phyloP scores from a whole-genome alignment of 805 yeast species.

The Cyberlindnera euphorbiae region DNA sequence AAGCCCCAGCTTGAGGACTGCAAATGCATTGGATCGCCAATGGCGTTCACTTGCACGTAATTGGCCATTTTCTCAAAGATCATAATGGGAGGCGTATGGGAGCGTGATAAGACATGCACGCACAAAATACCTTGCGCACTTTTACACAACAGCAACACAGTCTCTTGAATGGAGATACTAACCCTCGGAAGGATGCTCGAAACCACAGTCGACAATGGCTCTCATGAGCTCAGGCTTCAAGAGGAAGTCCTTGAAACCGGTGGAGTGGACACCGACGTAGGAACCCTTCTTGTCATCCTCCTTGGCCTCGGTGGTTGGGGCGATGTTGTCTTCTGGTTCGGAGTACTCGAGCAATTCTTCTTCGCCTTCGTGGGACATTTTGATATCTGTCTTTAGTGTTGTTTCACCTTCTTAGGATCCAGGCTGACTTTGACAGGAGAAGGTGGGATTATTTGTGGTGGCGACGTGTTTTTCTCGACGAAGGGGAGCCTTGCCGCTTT shows the following conservation, averaged over 20 bases:
- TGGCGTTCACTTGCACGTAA: no score
- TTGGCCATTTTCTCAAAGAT: no score
- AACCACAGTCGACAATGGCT: constrained; percentile 98
- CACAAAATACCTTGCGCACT: no score
- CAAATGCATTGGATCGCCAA: no score
- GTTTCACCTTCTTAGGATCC: no score
- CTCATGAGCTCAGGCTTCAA: constrained; percentile 94
- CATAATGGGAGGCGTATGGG: no score
- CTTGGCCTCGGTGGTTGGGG: constrained; percentile 36
- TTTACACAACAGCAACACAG: constrained; percentile 3
- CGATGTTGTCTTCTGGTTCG: constrained; percentile 83
- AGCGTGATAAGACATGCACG: no score
- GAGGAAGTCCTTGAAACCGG: constrained; percentile 96
- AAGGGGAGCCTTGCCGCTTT: neutral
- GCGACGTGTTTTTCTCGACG: constrained; percentile 5
- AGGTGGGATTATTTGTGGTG: constrained; percentile 1
- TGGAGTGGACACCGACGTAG: constrained; percentile 96
- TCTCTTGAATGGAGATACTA: constrained; percentile 37
- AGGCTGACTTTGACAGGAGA: neutral
- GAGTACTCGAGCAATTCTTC: constrained; percentile 99
- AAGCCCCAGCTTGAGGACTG: no score
- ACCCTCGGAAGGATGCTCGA: constrained; percentile 99
- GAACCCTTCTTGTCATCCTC: constrained; percentile 89
- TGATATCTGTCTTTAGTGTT: constrained; percentile 4
- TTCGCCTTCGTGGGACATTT: constrained; percentile 94